Evolutionary conservation across 768 basidiomycete species (phyloP), one percentile per base, ranked within the genome.

Genomic region (Lyophyllum semitale): DNA sequence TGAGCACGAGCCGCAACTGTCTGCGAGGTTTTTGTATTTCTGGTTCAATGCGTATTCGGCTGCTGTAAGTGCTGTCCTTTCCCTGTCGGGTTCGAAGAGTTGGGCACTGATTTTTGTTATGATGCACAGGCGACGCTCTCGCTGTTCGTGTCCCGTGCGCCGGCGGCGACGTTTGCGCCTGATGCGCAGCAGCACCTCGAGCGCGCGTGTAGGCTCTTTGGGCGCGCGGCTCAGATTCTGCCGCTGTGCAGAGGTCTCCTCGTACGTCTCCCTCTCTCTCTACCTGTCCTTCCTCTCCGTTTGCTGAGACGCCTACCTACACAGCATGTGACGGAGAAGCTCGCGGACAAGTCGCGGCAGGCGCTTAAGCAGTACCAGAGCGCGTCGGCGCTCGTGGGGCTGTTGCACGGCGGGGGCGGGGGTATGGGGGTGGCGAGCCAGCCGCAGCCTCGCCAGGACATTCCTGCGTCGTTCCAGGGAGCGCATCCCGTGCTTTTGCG

Each of bases 31-130:
- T 60, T 77, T 87, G 68, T 81, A 84, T 65, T 83, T 88, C 62
- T 91, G 89, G 88, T 85, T 86, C 55, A 88, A 90, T 63, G 76
- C 82, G 18, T 88, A 88, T 66, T 88, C 88, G 41, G 85, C 85
- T 8, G 84, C 84, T 55, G 88, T 88, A 66, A 69, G 85, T 75
- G 5, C 4, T 40, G 44, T 27, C 30, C 45, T 8, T 30, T 20
- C 12, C 30, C n/a, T n/a, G n/a, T n/a, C n/a, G n/a, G n/a, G n/a
- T n/a, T n/a, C n/a, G n/a, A n/a, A n/a, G n/a, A n/a, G n/a, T n/a
- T 22, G 22, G 49, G 13, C 48, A 30, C 22, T 13, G 8, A n/a
- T 30, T 15, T 38, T 60, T n/a, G 17, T n/a, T 30, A 46, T 57
- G 26, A 40, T 43, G 38, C 22, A 51, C 32, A 85, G 85, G 82